Base-by-base conservation (phyloP, 306 rosid species). In the Castanea sativa region DNA sequence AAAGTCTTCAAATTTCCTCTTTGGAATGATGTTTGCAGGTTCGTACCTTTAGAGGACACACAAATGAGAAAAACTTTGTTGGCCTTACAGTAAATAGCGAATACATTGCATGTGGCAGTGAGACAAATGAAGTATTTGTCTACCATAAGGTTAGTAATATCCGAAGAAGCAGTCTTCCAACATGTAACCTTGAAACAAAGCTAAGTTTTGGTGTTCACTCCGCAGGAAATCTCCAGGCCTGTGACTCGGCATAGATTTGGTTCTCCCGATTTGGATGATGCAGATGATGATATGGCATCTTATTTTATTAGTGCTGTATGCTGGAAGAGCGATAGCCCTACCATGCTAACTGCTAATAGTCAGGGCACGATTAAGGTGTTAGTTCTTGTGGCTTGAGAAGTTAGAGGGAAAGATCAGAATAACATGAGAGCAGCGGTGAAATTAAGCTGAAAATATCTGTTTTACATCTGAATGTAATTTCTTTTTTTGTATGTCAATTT, bases 291-390 rank as follows among this genome's bases (percentile, higher is more conserved):
- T 76, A 89, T 87, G 1, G 94, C 89, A 71, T 90, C 97, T 29
- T 90, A 89, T 84, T 96, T 96, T 88, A 96, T 96, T 73, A 96
- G 99, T 49, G 97, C 98, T 19, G 99, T 96, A 73, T 96, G 97
- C 83, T 96, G 99, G 98, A 91, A 96, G 93, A 93, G 96, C 52
- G 94, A 93, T 79, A 91, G 94, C 81, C 93, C 98, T 69, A 96
- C 97, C 38, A 86, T 96, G 89, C 90, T 96, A 85, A 89, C 96
- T 27, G 99, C 99, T 56, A 96, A 96, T 78, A 96, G 99, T 83
- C 97, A 89, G 82, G 98, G 99, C 81, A 96, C 97, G 70, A 95
- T 95, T 52, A 95, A 96, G 82, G 99, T 96, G 35, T 82, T 96
- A 79, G 93, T 96, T 86, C 96, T 96, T 82, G 99, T 98, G 6